Conservation (phyloP, 2,329 filamentous ascomycete species). For the Cercospora brassicicola region DNA sequence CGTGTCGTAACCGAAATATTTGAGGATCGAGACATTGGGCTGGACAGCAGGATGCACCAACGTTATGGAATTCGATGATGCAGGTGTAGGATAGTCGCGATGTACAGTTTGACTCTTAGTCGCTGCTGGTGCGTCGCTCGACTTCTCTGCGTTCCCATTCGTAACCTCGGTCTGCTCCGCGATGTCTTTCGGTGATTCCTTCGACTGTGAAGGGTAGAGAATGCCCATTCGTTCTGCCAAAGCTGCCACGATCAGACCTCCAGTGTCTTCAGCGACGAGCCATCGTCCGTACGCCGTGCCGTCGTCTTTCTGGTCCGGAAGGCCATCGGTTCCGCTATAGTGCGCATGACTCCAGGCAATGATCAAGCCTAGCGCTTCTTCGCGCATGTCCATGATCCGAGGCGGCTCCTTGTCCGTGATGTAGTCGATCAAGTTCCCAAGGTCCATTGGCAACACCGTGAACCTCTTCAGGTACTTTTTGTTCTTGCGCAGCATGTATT, state of each 20-base stretch:
- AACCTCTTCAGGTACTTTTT: constrained; percentile 92
- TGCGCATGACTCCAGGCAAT: constrained; percentile 91
- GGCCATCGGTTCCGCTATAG: constrained; percentile 54
- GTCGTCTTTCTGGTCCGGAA: constrained; percentile 12
- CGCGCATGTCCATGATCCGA: constrained; percentile 81
- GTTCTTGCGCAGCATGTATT: constrained; percentile 92
- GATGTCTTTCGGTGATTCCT: constrained; percentile 29
- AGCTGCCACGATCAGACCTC: constrained; percentile 76
- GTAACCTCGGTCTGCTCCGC: neutral
- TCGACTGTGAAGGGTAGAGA: constrained; percentile 49
- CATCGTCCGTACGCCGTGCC: constrained; percentile 61
- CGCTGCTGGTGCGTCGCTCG: neutral
- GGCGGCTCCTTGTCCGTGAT: constrained; percentile 75
- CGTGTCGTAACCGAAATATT: constrained; percentile 85
- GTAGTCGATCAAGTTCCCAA: constrained; percentile 72
- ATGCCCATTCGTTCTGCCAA: constrained; percentile 88
- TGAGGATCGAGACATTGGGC: constrained; percentile 81
- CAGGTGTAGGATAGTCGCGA: constrained; percentile 59
- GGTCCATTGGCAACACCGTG: constrained; percentile 78
- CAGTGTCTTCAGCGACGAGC: constrained; percentile 83
- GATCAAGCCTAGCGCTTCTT: constrained; percentile 78
- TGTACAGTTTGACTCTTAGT: constrained; percentile 42
- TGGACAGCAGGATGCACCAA: constrained; percentile 79
- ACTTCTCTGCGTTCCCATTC: constrained; percentile 8
- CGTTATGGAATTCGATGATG: constrained; percentile 73